Conservation (phyloP, 2,329 filamentous ascomycete species). For the Hortaea sp. region DNA sequence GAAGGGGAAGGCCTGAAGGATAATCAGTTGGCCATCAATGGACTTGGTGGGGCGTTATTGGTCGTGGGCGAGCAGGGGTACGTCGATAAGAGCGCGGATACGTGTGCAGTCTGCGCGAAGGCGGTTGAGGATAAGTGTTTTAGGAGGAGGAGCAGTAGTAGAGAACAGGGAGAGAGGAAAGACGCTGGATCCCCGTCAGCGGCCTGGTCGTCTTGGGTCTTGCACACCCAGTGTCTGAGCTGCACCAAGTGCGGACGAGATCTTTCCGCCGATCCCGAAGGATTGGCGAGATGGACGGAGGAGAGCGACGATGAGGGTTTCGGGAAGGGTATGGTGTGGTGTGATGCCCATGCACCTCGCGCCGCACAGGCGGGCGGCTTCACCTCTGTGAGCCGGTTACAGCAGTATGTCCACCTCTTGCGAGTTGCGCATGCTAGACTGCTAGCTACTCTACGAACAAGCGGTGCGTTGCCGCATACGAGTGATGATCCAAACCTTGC, state of each 20-base stretch:
- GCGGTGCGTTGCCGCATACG: constrained; percentile 66
- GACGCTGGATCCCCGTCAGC: too few species aligned
- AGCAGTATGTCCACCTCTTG: constrained; percentile 89
- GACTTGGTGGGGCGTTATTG: not conserved
- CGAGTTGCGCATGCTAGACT: constrained; percentile 84
- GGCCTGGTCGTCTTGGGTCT: constrained; percentile 38
- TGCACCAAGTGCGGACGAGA: constrained; percentile 65
- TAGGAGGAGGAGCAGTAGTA: constrained; percentile 51
- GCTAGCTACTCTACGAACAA: constrained; percentile 74
- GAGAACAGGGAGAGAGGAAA: too few species aligned
- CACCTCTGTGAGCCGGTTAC: constrained; percentile 69
- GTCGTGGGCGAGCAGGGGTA: constrained; percentile 31
- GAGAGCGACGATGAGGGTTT: constrained; percentile 57
- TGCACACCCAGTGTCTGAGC: constrained; percentile 70
- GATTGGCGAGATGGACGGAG: constrained; percentile 57
- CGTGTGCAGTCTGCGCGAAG: constrained; percentile 69
- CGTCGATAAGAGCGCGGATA: constrained; percentile 50
- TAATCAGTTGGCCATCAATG: constrained; percentile 12
- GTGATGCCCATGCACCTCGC: constrained; percentile 41
- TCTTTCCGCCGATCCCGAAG: constrained; percentile 55
- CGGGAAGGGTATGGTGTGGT: constrained; percentile 59
- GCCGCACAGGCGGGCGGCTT: constrained; percentile 52
- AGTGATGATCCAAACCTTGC: constrained; percentile 59
- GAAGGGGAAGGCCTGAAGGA: constrained; percentile 53
- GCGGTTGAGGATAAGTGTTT: constrained; percentile 93